These are phyloP conservation scores for Chrysoporthe deuterocubensis DNA, from an alignment of 2,329 filamentous ascomycete genomes.

Conservation along the genomic window DNA sequence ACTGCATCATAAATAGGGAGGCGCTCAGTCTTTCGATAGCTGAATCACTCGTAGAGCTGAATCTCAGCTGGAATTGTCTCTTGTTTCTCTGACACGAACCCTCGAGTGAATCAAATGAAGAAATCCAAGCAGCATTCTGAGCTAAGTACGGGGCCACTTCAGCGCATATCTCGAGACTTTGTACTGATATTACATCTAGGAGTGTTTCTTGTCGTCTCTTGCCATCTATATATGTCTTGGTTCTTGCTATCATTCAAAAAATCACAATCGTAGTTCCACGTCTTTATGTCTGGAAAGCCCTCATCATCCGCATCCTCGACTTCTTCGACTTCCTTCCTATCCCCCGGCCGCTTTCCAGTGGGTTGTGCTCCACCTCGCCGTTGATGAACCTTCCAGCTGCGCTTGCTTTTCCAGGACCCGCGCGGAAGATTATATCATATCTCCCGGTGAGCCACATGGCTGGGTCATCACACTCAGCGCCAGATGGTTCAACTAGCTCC, in stretches of 20 bases:
- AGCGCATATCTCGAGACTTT: not conserved
- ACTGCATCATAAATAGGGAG: too few relatives aligned
- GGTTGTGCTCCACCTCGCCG: constrained; percentile 14
- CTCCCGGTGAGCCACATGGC: not conserved
- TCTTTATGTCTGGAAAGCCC: not conserved
- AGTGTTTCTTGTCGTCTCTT: not conserved
- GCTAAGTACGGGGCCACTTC: too few relatives aligned
- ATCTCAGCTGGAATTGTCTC: too few relatives aligned
- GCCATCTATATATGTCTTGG: not conserved
- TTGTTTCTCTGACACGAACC: too few relatives aligned
- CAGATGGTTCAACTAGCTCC: constrained; percentile 15
- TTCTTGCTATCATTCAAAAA: not conserved
- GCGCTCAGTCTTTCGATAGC: too few relatives aligned
- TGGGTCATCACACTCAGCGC: constrained; percentile 18
- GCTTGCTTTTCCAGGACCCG: not conserved
- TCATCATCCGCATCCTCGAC: not conserved
- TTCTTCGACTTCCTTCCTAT: not conserved
- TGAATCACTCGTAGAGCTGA: too few relatives aligned
- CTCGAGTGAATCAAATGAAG: too few relatives aligned
- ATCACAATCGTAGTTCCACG: not conserved
- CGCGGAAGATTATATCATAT: constrained; percentile 15
- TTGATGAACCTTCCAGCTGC: constrained; percentile 20
- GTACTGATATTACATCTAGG: not conserved
- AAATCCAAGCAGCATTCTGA: too few relatives aligned
- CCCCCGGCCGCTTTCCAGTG: not conserved